These are phyloP conservation scores for Aspergillus niger DNA, from an alignment of 2,329 filamentous ascomycete species.

Conservation along the genomic window DNA sequence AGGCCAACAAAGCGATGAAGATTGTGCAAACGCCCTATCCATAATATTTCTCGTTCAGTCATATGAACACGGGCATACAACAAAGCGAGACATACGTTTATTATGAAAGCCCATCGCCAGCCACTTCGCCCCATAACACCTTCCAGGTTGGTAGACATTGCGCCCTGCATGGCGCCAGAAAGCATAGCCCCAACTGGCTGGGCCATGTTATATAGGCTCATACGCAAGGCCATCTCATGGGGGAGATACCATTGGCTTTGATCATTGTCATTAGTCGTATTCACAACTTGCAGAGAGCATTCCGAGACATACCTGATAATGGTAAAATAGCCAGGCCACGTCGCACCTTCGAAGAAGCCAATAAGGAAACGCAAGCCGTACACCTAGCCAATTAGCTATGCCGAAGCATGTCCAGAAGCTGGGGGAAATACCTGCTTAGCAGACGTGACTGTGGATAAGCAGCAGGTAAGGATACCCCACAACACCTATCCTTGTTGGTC, in stretches of 20 bases:
- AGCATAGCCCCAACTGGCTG: slow-evolving; percentile 12
- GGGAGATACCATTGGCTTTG: slow-evolving; percentile 9
- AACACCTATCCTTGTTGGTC: background rate
- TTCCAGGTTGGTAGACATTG: slow-evolving; percentile 9
- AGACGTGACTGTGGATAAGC: slow-evolving; percentile 2
- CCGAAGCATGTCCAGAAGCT: background rate
- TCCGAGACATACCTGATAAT: slow-evolving; percentile 5
- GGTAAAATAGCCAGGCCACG: slow-evolving; percentile 10
- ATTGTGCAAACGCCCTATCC: slow-evolving; percentile 4
- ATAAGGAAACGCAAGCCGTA: slow-evolving; percentile 10
- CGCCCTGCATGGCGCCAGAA: slow-evolving; percentile 11
- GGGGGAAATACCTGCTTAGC: background rate
- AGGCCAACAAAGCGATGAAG: slow-evolving; percentile 4
- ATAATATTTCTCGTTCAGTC: background rate
- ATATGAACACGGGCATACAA: no score
- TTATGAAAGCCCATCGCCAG: slow-evolving; percentile 14
- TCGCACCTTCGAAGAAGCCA: slow-evolving; percentile 7
- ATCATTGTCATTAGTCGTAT: no score
- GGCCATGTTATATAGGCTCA: slow-evolving; percentile 13
- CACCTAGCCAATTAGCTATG: background rate
- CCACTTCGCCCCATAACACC: slow-evolving; percentile 8
- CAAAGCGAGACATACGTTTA: background rate
- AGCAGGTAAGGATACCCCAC: slow-evolving; percentile 1
- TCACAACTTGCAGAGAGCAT: background rate
- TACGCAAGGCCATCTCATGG: slow-evolving; percentile 9